Conservation (phyloP, 345 rosid species). For the Erysimum cheiranthoides region DNA sequence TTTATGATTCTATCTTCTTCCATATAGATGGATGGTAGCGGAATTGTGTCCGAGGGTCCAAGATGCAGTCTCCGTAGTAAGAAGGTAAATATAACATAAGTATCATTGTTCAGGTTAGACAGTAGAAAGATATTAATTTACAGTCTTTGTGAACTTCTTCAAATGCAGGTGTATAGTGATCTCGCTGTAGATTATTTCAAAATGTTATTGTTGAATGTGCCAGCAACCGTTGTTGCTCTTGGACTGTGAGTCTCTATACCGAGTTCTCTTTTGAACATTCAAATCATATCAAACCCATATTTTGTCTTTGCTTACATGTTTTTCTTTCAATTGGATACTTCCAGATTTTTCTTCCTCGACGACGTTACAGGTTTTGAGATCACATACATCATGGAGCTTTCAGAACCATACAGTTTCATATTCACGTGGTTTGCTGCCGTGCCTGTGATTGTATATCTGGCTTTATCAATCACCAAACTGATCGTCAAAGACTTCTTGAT, state of each 20-base stretch:
- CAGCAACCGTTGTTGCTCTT: conserved; percentile 82
- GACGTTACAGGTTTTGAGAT: conserved; percentile 92
- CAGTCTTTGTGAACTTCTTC: background rate
- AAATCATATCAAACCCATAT: background rate
- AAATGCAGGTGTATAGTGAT: conserved; percentile 84
- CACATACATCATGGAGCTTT: conserved; percentile 85
- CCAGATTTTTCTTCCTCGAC: conserved; percentile 95
- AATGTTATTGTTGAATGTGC: conserved; percentile 87
- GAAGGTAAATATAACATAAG: conserved; percentile 53
- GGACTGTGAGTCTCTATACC: conserved; percentile 42
- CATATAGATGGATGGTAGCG: conserved; percentile 75
- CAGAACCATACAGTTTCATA: conserved; percentile 92
- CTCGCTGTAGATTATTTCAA: conserved; percentile 88
- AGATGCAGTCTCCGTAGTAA: conserved; percentile 94
- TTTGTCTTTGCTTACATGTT: conserved; percentile 19
- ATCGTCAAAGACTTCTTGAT: conserved; percentile 79
- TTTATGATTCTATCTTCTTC: conserved; percentile 12
- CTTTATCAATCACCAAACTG: conserved; percentile 70
- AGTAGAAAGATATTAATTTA: background rate
- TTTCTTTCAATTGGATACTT: conserved; percentile 25
- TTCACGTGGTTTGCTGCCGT: conserved; percentile 98
- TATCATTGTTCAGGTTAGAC: background rate
- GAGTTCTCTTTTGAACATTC: background rate
- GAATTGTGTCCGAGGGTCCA: conserved; percentile 91
- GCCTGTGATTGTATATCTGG: conserved; percentile 72